Evolutionary conservation across 345 rosid genomes (phyloP).

Genomic region (Gossypium sturtianum): DNA sequence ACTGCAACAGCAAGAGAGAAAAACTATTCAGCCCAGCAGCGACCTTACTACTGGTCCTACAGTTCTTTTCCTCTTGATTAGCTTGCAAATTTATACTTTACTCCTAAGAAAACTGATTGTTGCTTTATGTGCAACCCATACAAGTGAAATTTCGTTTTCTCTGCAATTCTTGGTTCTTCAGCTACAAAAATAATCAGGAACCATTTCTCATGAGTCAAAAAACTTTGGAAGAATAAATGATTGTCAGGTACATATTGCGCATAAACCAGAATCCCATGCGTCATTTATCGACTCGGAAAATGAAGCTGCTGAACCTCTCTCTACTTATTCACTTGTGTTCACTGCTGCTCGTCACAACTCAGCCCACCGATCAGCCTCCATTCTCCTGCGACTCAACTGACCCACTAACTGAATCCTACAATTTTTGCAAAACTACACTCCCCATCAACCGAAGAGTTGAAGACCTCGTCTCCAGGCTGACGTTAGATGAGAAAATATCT

Average conservation of each 20-base stretch:
- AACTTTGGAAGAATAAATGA: not conserved
- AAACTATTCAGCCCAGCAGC: not conserved
- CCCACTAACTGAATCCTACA: slow-evolving; percentile 39
- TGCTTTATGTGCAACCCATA: slow-evolving; percentile 7
- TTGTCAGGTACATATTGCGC: not conserved
- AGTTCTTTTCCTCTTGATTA: not conserved
- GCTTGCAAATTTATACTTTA: not conserved
- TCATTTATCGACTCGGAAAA: not conserved
- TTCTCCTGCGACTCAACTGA: slow-evolving; percentile 50
- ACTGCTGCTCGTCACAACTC: slow-evolving; percentile 4
- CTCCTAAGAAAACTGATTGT: slow-evolving; percentile 12
- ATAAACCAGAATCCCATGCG: not conserved
- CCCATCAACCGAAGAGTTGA: slow-evolving; percentile 49
- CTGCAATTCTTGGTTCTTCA: not conserved
- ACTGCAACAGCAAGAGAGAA: not conserved
- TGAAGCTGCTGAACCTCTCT: slow-evolving; percentile 3
- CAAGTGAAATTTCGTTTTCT: slow-evolving; percentile 7
- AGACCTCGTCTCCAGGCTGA: slow-evolving; percentile 66
- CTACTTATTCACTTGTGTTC: not conserved
- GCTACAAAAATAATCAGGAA: not conserved
- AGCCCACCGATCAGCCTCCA: slow-evolving; percentile 39
- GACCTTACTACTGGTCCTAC: slow-evolving; percentile 6
- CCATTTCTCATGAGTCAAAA: not conserved
- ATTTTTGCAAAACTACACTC: slow-evolving; percentile 52
- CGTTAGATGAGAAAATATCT: slow-evolving; percentile 79